phyloP scores from a whole-genome alignment of 495 filamentous ascomycete genomes.

The Rhypophila decipiens region DNA sequence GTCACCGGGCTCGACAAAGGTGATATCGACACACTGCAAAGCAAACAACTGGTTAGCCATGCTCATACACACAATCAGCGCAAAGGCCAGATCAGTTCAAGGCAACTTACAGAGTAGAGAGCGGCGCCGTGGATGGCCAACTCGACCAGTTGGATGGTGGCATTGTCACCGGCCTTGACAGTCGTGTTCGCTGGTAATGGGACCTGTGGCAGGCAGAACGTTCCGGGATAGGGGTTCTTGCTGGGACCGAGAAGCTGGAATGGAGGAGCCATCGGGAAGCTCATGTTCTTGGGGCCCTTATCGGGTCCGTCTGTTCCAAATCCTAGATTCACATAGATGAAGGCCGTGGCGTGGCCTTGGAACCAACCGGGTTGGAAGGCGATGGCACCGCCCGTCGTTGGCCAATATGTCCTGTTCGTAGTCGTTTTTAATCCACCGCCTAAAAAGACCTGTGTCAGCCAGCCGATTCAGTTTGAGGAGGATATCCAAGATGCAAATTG shows the following conservation, averaged over 20 bases:
- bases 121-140: conserved; percentile 82
- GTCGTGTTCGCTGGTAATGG: conserved; percentile 70
- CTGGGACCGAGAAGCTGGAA: conserved; percentile 83
- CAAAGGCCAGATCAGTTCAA: too few relatives aligned
- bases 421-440: conserved; percentile 80
- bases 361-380: conserved; percentile 93
- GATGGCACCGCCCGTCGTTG: conserved; percentile 76
- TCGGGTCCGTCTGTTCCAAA: conserved; percentile 61
- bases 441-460: conserved; percentile 32
- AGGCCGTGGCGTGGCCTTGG: conserved; percentile 75
- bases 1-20: conserved; percentile 69
- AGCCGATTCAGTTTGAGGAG: not conserved
- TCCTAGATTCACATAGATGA: conserved; percentile 92
- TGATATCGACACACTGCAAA: conserved; percentile 77
- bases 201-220: conserved; percentile 84
- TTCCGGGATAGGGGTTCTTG: conserved; percentile 76
- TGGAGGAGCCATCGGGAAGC: conserved; percentile 70
- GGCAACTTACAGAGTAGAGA: conserved; percentile 76
- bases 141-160: conserved; percentile 93
- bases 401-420: conserved; percentile 87
- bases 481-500: not conserved
- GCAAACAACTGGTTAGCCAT: too few relatives aligned
- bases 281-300: conserved; percentile 73
- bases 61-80: too few relatives aligned
- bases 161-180: conserved; percentile 76